Percentiles rank a stretch among this genome's conserved stretches.
Conservation (phyloP, 2,329 filamentous ascomycete species). For the Xylaria sp. region DNA sequence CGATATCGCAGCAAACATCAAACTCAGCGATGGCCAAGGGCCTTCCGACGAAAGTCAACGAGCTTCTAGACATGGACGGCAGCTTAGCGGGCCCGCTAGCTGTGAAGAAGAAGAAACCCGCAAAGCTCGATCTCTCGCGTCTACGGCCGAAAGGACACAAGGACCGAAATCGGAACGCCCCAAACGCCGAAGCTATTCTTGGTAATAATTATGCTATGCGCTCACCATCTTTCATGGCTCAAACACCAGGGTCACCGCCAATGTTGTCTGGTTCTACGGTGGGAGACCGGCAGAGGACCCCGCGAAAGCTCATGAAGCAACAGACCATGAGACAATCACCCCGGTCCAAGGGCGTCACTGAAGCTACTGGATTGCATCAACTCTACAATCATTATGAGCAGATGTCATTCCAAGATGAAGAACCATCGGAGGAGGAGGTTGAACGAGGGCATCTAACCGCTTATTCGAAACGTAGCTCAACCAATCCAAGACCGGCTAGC, state of each 20-base stretch:
- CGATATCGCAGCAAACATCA: slow-evolving; percentile 69
- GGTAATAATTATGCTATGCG: slow-evolving; percentile 53
- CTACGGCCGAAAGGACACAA: slow-evolving; percentile 54
- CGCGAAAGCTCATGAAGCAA: slow-evolving; percentile 36
- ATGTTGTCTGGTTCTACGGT: slow-evolving; percentile 25
- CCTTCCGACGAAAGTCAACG: slow-evolving; percentile 59
- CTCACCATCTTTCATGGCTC: slow-evolving; percentile 58
- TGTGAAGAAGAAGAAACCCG: slow-evolving; percentile 60
- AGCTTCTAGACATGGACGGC: slow-evolving; percentile 60
- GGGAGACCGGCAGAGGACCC: slow-evolving; percentile 25
- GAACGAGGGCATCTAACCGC: slow-evolving; percentile 30
- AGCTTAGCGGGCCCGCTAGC: slow-evolving; percentile 44
- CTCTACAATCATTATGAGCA: slow-evolving; percentile 70
- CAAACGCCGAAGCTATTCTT: slow-evolving; percentile 47
- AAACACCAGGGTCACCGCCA: slow-evolving; percentile 37
- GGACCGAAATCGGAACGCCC: slow-evolving; percentile 44
- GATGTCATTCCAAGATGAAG: slow-evolving; percentile 60
- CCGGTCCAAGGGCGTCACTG: slow-evolving; percentile 47
- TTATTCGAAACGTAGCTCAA: slow-evolving; percentile 30
- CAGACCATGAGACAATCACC: slow-evolving; percentile 42
- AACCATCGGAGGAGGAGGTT: slow-evolving; percentile 38
- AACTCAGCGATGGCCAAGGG: slow-evolving; percentile 69
- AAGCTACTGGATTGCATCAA: slow-evolving; percentile 58
- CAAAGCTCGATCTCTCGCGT: slow-evolving; percentile 61
- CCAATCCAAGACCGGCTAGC: slow-evolving; percentile 36